A percentile compares a stretch with the other conserved stretches of the same genome.
phyloP scores from a whole-genome alignment of 257 asterid species.

The Solanum gracilifrons region DNA sequence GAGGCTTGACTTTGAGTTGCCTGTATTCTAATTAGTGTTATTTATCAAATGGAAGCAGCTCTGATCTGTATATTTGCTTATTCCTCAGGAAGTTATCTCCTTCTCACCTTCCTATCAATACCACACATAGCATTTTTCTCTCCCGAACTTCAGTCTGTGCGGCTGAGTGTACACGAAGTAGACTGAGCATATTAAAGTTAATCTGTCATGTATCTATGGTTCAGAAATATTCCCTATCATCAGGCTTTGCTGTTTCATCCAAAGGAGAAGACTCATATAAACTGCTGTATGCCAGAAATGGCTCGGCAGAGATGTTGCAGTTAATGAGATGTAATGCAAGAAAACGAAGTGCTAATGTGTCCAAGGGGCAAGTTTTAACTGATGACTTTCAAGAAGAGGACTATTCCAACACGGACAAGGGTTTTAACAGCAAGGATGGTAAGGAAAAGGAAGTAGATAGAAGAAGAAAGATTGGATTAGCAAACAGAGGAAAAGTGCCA shows the following conservation, averaged over 20 bases:
- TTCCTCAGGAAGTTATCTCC: conserved; percentile 41
- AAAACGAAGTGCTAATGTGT: conserved; percentile 1
- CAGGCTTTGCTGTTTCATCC: conserved; percentile 17
- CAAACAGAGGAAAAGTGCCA: conserved; percentile 75
- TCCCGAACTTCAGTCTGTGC: conserved; percentile 9
- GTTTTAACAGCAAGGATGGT: conserved; percentile 10
- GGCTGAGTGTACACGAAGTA: conserved; percentile 13
- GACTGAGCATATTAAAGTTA: conserved; percentile 4
- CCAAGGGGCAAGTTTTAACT: conserved; percentile 10
- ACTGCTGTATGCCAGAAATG: conserved; percentile 16
- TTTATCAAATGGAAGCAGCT: background rate
- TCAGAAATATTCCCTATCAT: conserved; percentile 17
- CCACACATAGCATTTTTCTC: conserved; percentile 5
- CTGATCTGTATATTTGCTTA: conserved; percentile 3
- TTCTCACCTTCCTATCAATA: conserved; percentile 21
- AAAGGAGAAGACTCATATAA: conserved; percentile 6
- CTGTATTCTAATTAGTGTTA: background rate
- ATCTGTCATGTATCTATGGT: conserved; percentile 7
- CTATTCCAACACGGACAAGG: background rate
- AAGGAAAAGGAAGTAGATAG: conserved; percentile 18
- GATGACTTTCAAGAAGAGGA: conserved; percentile 6
- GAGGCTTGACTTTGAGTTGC: background rate
- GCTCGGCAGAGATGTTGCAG: conserved; percentile 6
- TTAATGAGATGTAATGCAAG: conserved; percentile 17
- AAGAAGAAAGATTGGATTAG: conserved; percentile 27